Percentiles rank a stretch among this genome's conserved stretches.
Conservation (phyloP, 2,329 filamentous ascomycete species). For the Aspergillus udagawae region DNA sequence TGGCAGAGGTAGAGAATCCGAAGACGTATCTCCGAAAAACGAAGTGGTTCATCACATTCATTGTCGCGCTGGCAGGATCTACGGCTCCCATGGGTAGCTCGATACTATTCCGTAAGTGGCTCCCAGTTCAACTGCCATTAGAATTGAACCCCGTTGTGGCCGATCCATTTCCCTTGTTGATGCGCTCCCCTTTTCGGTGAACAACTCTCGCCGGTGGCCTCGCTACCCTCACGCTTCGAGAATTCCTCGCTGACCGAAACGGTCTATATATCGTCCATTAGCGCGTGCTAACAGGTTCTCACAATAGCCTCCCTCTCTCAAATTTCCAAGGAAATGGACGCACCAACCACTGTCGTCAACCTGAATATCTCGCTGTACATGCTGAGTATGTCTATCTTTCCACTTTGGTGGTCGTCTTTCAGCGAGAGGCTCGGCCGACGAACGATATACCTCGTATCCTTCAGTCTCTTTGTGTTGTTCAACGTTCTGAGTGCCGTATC, state of each 20-base stretch:
- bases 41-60: conserved; percentile 81
- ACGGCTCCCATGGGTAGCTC: conserved; percentile 79
- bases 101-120: conserved; percentile 70
- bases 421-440: conserved; percentile 68
- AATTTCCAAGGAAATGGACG: conserved; percentile 59
- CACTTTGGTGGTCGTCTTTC: conserved; percentile 82
- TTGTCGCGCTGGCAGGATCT: conserved; percentile 72
- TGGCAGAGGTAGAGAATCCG: conserved; percentile 75
- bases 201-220: no score
- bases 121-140: not conserved
- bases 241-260: no score
- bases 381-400: conserved; percentile 78
- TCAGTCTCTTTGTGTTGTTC: conserved; percentile 68
- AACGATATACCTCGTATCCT: conserved; percentile 74
- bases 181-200: not conserved
- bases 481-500: conserved; percentile 66
- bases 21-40: conserved; percentile 67
- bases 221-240: no score
- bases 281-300: not conserved
- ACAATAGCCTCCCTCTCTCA: conserved; percentile 61
- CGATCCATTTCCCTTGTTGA: not conserved
- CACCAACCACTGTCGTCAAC: conserved; percentile 65
- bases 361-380: conserved; percentile 76
- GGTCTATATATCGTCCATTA: no score
- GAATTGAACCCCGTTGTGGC: no score